Evolutionary conservation across 169 alveolate species (phyloP).

Genomic region (Condylostoma magnum): DNA sequence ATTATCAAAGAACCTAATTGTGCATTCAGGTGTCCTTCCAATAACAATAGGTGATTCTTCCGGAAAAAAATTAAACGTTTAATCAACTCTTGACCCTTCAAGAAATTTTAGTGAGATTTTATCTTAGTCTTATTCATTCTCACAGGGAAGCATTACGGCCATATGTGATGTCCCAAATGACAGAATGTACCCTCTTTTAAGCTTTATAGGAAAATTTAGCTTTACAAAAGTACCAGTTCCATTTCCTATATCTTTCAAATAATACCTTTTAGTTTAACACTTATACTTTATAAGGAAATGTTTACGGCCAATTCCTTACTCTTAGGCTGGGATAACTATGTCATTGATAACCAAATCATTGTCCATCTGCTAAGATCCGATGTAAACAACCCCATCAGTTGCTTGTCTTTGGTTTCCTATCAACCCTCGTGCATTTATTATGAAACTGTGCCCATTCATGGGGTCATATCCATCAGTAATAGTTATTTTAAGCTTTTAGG

Average conservation of each 20-base stretch:
- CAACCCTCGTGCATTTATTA: conserved; percentile 51
- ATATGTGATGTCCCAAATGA: conserved; percentile 20
- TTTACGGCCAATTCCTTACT: conserved; percentile 55
- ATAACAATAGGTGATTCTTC: conserved; percentile 1
- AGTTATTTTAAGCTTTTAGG: background rate
- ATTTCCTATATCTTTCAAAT: conserved; percentile 58
- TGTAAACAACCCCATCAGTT: conserved; percentile 36
- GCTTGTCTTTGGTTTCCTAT: conserved; percentile 24
- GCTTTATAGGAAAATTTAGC: conserved; percentile 35
- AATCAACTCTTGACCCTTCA: conserved; percentile 22
- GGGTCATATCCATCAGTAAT: conserved; percentile 29
- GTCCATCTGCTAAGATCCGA: conserved; percentile 32
- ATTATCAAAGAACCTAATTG: background rate
- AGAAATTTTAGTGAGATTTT: conserved; percentile 2
- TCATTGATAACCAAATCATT: conserved; percentile 40
- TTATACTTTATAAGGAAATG: conserved; percentile 64
- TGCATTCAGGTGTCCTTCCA: conserved; percentile 11
- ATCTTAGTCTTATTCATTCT: too few relatives aligned
- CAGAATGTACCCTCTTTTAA: conserved; percentile 49
- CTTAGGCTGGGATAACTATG: conserved; percentile 45
- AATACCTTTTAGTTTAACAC: conserved; percentile 41
- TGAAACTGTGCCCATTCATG: background rate
- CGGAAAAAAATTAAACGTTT: background rate
- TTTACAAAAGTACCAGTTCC: conserved; percentile 70
- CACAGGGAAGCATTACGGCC: background rate